phyloP scores from a whole-genome alignment of 2,329 filamentous ascomycete species.

The Samsoniella hepiali region DNA sequence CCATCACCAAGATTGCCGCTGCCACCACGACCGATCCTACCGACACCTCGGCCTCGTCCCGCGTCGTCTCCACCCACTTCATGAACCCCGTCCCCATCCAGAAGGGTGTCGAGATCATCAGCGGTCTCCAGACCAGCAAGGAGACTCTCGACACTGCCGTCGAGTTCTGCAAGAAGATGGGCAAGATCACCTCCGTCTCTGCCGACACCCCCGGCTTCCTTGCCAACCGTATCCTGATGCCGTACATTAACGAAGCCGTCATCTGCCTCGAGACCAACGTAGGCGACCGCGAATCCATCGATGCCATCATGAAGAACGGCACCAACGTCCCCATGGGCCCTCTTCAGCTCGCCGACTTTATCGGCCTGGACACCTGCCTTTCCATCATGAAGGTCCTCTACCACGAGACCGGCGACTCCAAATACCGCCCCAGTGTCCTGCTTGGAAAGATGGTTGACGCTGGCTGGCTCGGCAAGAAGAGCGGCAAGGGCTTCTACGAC shows the following conservation, averaged over 20 bases:
- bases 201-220: constrained; percentile 92
- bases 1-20: constrained; percentile 92
- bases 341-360: constrained; percentile 90
- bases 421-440: constrained; percentile 87
- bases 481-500: constrained; percentile 91
- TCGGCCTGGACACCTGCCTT: constrained; percentile 92
- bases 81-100: constrained; percentile 99
- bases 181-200: constrained; percentile 84
- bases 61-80: constrained; percentile 94
- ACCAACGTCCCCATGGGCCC: constrained; percentile 99
- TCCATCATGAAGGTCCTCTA: constrained; percentile 97
- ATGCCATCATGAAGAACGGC: constrained; percentile 98
- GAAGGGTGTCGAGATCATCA: constrained; percentile 97
- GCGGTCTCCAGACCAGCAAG: constrained; percentile 83
- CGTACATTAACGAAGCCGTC: constrained; percentile 97
- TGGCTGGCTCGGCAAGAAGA: constrained; percentile 97
- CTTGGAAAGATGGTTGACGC: constrained; percentile 96
- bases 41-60: constrained; percentile 75
- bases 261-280: constrained; percentile 94
- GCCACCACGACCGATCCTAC: constrained; percentile 75
- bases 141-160: constrained; percentile 79
- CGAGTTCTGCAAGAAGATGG: constrained; percentile 85
- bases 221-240: constrained; percentile 96
- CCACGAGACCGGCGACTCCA: constrained; percentile 87
- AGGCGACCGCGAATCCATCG: constrained; percentile 85